These are phyloP conservation scores for Ilex paraguariensis DNA, from an alignment of 305 asterid genomes.

Conservation along the genomic window DNA sequence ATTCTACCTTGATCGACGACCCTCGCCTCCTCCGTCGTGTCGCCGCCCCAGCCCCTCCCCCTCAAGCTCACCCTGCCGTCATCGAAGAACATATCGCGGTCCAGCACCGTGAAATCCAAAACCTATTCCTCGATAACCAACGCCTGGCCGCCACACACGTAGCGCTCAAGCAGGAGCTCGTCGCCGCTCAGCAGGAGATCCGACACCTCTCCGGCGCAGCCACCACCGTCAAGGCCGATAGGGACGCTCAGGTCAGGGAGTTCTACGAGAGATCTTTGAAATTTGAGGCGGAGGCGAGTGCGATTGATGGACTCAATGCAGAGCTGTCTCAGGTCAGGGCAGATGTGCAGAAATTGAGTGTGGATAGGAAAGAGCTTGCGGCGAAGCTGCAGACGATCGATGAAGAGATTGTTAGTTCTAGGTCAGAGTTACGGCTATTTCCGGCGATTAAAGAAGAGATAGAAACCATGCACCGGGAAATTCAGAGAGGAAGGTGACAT, in stretches of 20 bases:
- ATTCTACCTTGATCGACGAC: slow-evolving; percentile 3
- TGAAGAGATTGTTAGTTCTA: slow-evolving; percentile 38
- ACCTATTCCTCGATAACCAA: slow-evolving; percentile 68
- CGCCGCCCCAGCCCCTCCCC: slow-evolving; percentile 18
- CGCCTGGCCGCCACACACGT: slow-evolving; percentile 66
- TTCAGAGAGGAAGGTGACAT: slow-evolving; percentile 73
- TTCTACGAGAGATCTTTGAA: slow-evolving; percentile 49
- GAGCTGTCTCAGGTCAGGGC: slow-evolving; percentile 49
- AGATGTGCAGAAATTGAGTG: slow-evolving; percentile 40
- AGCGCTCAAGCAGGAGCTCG: slow-evolving; percentile 55
- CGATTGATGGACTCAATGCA: slow-evolving; percentile 25
- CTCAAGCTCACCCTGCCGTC: neutral
- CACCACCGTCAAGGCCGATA: slow-evolving; percentile 54
- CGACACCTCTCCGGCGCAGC: slow-evolving; percentile 54
- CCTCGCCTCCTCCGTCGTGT: slow-evolving; percentile 17
- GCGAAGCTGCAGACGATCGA: slow-evolving; percentile 42
- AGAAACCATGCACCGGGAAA: slow-evolving; percentile 33
- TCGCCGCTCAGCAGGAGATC: slow-evolving; percentile 51
- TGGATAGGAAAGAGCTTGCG: slow-evolving; percentile 41
- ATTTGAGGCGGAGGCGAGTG: slow-evolving; percentile 59
- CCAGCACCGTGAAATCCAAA: slow-evolving; percentile 57
- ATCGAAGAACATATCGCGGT: slow-evolving; percentile 49
- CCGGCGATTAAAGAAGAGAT: too few species aligned
- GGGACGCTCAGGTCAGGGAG: slow-evolving; percentile 64
- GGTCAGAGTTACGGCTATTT: slow-evolving; percentile 36